These are phyloP conservation scores for Colletotrichum liaoningense DNA, from an alignment of 2,329 filamentous ascomycete genomes.

Conservation along the genomic window DNA sequence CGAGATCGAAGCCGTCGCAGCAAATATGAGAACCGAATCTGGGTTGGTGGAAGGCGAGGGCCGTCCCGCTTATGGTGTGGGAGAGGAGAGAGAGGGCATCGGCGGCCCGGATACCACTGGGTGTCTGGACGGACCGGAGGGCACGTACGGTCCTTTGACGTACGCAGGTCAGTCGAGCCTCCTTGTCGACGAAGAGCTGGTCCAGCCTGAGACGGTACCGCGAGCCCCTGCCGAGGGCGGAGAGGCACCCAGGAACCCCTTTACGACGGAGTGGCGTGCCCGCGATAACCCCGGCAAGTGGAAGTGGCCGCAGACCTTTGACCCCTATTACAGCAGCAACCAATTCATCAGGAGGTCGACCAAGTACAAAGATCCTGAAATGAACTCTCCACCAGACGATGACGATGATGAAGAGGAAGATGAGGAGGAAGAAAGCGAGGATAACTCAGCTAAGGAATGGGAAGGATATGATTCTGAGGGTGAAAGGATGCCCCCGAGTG, in stretches of 20 bases:
- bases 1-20: slow-evolving; percentile 2
- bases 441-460: not conserved
- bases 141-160: slow-evolving; percentile 16
- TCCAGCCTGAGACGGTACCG: not conserved
- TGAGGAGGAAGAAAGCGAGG: not conserved
- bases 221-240: slow-evolving; percentile 30
- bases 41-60: not conserved
- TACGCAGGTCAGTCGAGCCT: not conserved
- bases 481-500: not conserved
- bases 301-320: slow-evolving; percentile 11
- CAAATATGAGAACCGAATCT: not conserved
- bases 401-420: slow-evolving; percentile 29
- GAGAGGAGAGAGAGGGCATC: not conserved
- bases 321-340: slow-evolving; percentile 31
- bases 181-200: not conserved
- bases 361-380: slow-evolving; percentile 12
- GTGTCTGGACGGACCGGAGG: slow-evolving; percentile 7
- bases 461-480: not conserved
- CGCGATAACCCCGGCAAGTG: not conserved
- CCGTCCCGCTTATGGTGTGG: not conserved
- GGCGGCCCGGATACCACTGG: slow-evolving; percentile 7
- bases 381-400: not conserved
- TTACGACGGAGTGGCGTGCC: slow-evolving; percentile 33
- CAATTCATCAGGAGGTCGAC: slow-evolving; percentile 28
- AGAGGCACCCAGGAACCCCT: slow-evolving; percentile 27